These are phyloP conservation scores for Penicillium steckii DNA, from an alignment of 495 filamentous ascomycete genomes.

Conservation along the genomic window DNA sequence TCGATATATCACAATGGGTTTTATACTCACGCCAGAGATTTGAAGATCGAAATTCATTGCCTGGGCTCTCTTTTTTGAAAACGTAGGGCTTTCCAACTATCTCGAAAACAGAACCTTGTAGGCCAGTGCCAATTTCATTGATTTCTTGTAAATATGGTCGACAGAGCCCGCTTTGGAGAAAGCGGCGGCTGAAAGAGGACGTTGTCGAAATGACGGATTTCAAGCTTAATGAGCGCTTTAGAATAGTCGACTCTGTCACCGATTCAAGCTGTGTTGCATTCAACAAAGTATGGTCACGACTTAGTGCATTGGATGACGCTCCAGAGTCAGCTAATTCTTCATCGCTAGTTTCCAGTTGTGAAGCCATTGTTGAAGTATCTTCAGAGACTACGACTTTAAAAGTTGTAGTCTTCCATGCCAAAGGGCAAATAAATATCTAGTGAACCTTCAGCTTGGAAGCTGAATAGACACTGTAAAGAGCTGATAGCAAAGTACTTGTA, in stretches of 20 bases:
- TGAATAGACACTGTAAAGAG: too few relatives aligned
- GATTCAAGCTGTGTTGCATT: too few relatives aligned
- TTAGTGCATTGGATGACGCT: too few relatives aligned
- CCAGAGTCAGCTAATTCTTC: too few relatives aligned
- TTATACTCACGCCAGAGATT: constrained; percentile 5
- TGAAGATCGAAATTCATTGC: constrained; percentile 5
- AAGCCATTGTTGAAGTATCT: too few relatives aligned
- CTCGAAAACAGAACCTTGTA: constrained; percentile 14
- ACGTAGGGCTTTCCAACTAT: constrained; percentile 2
- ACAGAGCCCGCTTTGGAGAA: background rate
- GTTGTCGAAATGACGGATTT: constrained; percentile 3
- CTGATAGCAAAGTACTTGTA: too few relatives aligned
- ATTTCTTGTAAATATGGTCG: constrained; percentile 6
- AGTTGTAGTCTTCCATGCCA: too few relatives aligned
- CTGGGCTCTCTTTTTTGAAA: constrained; percentile 11
- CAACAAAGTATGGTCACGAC: too few relatives aligned
- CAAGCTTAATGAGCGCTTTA: background rate
- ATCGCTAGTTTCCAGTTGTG: too few relatives aligned
- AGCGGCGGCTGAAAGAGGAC: constrained; percentile 4
- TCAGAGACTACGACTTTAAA: too few relatives aligned
- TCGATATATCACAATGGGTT: constrained; percentile 3
- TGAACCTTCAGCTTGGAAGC: too few relatives aligned
- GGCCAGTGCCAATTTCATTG: constrained; percentile 14
- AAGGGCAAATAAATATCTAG: too few relatives aligned
- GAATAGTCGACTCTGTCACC: background rate